Evolutionary conservation across 73 alveolate species (phyloP), one percentile per base, ranked within the genome.

Genomic region (Paramecium caudatum): DNA sequence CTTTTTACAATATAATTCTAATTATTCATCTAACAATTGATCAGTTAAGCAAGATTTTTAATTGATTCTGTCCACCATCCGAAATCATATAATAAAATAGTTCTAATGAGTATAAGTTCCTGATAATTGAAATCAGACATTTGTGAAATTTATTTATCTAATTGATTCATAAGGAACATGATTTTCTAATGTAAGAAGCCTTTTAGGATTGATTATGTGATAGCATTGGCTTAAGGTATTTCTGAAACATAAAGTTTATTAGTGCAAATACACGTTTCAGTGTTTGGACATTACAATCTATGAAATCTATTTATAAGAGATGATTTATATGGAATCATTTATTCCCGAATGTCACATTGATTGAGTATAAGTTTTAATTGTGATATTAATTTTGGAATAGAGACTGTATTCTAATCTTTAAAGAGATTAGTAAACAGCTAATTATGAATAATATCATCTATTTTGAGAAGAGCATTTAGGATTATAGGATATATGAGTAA

Each of bases 161-260:
- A n/a, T n/a, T n/a, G n/a, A n/a, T n/a, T n/a, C n/a, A n/a, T n/a
- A n/a, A n/a, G n/a, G n/a, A n/a, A n/a, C n/a, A n/a, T n/a, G n/a
- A n/a, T n/a, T n/a, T n/a, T n/a, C n/a, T n/a, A n/a, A n/a, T n/a
- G n/a, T 6, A 55, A 43, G 30, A 55, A 55, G 23, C 30, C 23
- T 10, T 55, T 55, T 55, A 55, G 30, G 30, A 55, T 55, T 12
- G 41, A 6, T 55, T 55, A 55, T 2, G 80, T 55, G 0, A 55
- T 55, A 10, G 80, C 80, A 55, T 55, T 55, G 23, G 80, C 80
- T 27, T 55, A 55, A 27, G 80, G 30, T 27, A 55, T 55, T 55
- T 55, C 80, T 10, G 80, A 55, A 7, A 55, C 30, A 10, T 27
- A 55, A 12, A 55, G 23, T 55, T n/a, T n/a, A n/a, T 55, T 55